Base-by-base conservation (phyloP, 148 eudicot genomes). In the Vaccinium vitisidaea region DNA sequence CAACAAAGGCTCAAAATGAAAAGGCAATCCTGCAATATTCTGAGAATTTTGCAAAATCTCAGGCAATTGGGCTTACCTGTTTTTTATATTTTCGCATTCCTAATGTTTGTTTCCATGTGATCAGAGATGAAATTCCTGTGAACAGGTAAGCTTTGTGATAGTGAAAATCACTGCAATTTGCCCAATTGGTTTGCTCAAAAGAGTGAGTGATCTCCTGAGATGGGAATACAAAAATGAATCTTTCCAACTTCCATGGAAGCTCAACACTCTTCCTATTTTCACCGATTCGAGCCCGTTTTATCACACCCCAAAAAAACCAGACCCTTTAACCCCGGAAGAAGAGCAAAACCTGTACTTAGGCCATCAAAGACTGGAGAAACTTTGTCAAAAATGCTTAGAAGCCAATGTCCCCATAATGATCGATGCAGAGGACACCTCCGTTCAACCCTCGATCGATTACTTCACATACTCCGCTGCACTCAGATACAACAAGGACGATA, bases 111-210 rank as follows among this genome's bases (percentile, higher is more conserved):
- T 69, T 69, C 74, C 11, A 27, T 12, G 18, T 69, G 74, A 69
- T 27, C 36, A 13, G 32, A 69, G 39, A 69, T 69, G 74, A 69
- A 69, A 5, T 69, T 93, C 93, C 15, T 86, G 92, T 19, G 25
- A 49, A 77, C 90, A 97, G 98, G 96, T 94, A 6, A 97, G 99
- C 88, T 94, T 88, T 81, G 92, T 92, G 67, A 92, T 92, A 54
- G 92, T 92, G 85, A 97, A 97, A 90, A 90, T 97, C 75, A 93
- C 98, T 21, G 98, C 98, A 81, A 94, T 97, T 82, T 91, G 92
- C 81, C 95, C 96, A 0, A 80, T 90, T 4, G 30, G 63, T 15
- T 79, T 97, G 86, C 91, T 97, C 0, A 86, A 82, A 16, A 83
- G 96, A 81, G 82, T 91, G 30, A 97, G 99, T 55, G 93, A 97